Conservation (phyloP, 345 rosid species). For the Anastatica hierochuntica region DNA sequence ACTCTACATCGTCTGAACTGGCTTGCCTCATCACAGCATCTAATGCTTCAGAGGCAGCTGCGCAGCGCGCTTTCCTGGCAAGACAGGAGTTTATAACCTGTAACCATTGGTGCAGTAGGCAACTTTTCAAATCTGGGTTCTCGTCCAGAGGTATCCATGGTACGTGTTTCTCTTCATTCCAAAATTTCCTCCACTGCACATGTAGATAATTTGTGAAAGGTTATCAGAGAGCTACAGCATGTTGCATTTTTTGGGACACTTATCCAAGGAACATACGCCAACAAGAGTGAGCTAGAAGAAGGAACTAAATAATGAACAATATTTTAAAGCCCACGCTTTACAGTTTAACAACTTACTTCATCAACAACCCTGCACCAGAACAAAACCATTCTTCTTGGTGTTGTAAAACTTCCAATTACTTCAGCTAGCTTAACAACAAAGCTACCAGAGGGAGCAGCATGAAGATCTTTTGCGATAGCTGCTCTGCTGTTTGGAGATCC, state of each 20-base stretch:
- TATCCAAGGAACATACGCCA: background rate
- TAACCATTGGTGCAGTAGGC: constrained; percentile 74
- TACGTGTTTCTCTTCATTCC: constrained; percentile 64
- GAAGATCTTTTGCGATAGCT: constrained; percentile 64
- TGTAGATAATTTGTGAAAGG: constrained; percentile 12
- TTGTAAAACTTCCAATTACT: constrained; percentile 83
- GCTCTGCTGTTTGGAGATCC: constrained; percentile 28
- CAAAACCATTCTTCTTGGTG: constrained; percentile 63
- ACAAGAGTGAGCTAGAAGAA: background rate
- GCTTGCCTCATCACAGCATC: constrained; percentile 56
- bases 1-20: constrained; percentile 33
- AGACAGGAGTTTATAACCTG: constrained; percentile 91
- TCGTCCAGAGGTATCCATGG: constrained; percentile 71
- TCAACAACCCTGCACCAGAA: constrained; percentile 76
- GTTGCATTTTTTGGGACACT: background rate
- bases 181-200: constrained; percentile 70
- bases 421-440: constrained; percentile 80
- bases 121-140: constrained; percentile 74
- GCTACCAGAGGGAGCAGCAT: constrained; percentile 73
- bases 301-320: background rate
- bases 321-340: no score
- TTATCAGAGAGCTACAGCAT: constrained; percentile 4
- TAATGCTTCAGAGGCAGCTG: constrained; percentile 55
- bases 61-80: constrained; percentile 56
- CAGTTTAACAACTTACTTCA: constrained; percentile 69